phyloP scores from a whole-genome alignment of 2,329 filamentous ascomycete species.

The Ophiocordyceps camponoti-saundersi region DNA sequence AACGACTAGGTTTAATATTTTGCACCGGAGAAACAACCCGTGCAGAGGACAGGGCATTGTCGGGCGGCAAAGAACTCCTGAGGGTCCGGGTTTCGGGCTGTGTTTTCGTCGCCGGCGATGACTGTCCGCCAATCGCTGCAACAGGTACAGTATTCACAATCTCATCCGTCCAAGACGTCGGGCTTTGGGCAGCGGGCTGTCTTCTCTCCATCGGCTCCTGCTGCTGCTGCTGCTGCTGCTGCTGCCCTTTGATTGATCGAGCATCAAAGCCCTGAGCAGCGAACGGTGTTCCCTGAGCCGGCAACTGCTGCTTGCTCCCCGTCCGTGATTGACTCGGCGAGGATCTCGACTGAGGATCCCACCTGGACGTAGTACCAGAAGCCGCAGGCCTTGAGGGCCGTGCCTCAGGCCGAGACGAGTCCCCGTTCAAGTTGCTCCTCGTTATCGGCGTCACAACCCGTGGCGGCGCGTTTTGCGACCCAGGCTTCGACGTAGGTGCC shows the following conservation, averaged over 20 bases:
- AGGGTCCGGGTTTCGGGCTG: no score
- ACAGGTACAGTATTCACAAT: neutral
- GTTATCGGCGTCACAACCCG: neutral
- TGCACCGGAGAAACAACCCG: no score
- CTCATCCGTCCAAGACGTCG: neutral
- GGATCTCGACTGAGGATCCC: constrained; percentile 9
- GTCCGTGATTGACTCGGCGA: constrained; percentile 11
- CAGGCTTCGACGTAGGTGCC: neutral
- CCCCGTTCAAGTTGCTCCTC: neutral
- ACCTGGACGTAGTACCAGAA: constrained; percentile 16
- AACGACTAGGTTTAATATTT: no score
- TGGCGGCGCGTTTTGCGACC: neutral
- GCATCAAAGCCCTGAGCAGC: neutral
- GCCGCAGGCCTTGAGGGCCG: constrained; percentile 7
- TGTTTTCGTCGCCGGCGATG: no score
- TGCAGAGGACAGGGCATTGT: no score
- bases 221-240: neutral
- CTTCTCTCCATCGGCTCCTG: neutral
- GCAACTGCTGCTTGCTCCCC: constrained; percentile 3
- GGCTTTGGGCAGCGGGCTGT: neutral
- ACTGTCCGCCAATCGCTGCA: no score
- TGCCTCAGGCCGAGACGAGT: neutral
- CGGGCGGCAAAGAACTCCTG: no score
- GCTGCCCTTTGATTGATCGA: no score
- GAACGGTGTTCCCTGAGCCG: neutral